Conservation (phyloP, 257 asterid species). For the Solanum pennellii region DNA sequence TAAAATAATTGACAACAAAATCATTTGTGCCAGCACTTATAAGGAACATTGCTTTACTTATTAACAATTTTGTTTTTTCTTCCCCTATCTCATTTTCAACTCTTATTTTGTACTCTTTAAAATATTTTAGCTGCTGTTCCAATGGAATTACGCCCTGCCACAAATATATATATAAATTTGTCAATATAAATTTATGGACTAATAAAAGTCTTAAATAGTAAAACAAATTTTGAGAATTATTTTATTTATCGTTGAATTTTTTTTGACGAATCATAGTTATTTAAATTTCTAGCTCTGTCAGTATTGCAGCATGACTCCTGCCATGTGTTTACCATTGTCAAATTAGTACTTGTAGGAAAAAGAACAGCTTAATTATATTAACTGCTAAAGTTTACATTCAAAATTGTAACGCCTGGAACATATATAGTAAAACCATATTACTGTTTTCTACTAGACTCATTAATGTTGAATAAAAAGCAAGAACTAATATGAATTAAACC, state of each 20-base stretch:
- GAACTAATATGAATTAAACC: background rate
- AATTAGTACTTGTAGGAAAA: background rate
- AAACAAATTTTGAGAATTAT: background rate
- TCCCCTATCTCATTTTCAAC: slow-evolving; percentile 33
- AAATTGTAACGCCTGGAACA: background rate
- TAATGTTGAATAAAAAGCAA: background rate
- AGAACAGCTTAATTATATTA: background rate
- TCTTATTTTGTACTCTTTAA: slow-evolving; percentile 34
- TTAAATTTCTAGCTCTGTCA: too few species aligned
- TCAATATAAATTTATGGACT: background rate
- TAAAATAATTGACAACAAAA: slow-evolving; percentile 31
- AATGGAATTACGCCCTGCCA: slow-evolving; percentile 41
- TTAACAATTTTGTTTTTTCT: slow-evolving; percentile 14
- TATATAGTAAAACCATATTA: background rate
- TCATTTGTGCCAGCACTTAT: slow-evolving; percentile 64
- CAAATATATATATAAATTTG: background rate
- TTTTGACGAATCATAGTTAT: too few species aligned
- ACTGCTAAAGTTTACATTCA: background rate
- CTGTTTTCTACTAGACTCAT: background rate
- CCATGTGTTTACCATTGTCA: background rate
- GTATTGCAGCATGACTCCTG: background rate
- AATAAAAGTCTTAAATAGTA: background rate
- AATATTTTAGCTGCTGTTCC: slow-evolving; percentile 33
- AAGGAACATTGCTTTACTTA: slow-evolving; percentile 26
- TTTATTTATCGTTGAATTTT: too few species aligned